Base-by-base conservation (phyloP, 345 rosid genomes). In the Camelina laxa region DNA sequence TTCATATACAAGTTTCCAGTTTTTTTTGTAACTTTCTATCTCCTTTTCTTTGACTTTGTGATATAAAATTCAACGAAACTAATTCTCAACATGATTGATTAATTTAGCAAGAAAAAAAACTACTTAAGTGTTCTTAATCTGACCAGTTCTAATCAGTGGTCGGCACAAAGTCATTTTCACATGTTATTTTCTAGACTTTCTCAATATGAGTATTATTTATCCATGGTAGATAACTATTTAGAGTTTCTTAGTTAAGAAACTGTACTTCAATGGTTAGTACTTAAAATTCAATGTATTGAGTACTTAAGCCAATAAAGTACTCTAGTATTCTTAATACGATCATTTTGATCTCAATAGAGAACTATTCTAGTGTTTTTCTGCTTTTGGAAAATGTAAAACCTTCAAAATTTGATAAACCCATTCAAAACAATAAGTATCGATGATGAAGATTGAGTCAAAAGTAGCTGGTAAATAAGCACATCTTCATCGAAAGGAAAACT, bases 401-500 rank as follows among this genome's bases (percentile, higher is more conserved):
- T 5, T 5, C 5, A 13, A 13, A 42, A 4, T 14, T 42, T 42
- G n/a, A 42, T 42, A 13, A 14, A 42, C 47, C 2, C 16, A 39
- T 11, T 39, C 44, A 39, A 39, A 39, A 39, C 44, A 39, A 9
- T 11, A 39, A 3, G 14, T 54, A 44, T 42, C 31, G 47, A 65
- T 48, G 70, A 57, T 57, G 78, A 75, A 13, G 47, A 13, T 11
- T 12, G 45, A 3, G 73, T 67, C 73, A 75, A 67, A 67, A 74
- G 73, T 74, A 47, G 60, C 67, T 67, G 73, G 78, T 75, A 9
- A 21, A 53, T 39, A 61, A 69, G 69, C 70, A 76, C 44, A 51
- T 62, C 3, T 49, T 48, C 42, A 4, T 42, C 22, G 0, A 11
- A 9, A 24, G 50, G 24, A 31, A 57, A 44, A 15, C 19, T 15